Conservation (phyloP, 129 eudicot species). For the Escallonia rubra region DNA sequence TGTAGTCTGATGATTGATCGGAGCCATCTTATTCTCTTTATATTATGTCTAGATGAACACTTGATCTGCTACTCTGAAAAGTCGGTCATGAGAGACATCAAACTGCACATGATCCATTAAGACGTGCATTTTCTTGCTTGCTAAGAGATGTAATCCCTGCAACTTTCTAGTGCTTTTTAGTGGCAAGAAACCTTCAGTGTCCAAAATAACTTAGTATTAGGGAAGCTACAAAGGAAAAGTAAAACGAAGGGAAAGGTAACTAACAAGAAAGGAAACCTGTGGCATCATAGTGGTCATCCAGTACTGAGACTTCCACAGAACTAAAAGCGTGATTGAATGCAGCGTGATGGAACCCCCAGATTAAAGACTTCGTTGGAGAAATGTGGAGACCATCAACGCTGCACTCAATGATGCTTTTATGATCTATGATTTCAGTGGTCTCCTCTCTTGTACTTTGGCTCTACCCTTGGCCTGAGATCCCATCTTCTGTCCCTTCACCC, state of each 20-base stretch:
- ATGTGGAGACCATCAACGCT: constrained; percentile 72
- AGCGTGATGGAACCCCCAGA: constrained; percentile 36
- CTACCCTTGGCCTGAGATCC: no score
- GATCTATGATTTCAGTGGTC: constrained; percentile 25
- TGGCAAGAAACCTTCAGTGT: background rate
- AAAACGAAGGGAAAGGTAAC: background rate
- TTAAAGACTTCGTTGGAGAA: background rate
- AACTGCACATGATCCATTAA: no score
- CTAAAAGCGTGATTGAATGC: constrained; percentile 66
- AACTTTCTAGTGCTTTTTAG: background rate
- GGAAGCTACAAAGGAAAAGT: background rate
- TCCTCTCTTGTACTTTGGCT: background rate
- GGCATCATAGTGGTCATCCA: background rate
- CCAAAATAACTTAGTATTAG: no score
- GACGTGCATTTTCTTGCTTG: background rate
- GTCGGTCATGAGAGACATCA: no score
- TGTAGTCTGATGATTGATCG: no score
- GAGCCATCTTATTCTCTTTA: no score
- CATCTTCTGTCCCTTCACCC: no score
- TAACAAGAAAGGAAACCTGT: constrained; percentile 3
- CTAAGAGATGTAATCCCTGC: background rate
- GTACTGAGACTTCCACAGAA: constrained; percentile 19
- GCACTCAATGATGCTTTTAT: constrained; percentile 89
- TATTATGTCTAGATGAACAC: no score
- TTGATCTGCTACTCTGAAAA: no score